phyloP scores from a whole-genome alignment of 2,329 filamentous ascomycete species.

The Claviceps monticola region DNA sequence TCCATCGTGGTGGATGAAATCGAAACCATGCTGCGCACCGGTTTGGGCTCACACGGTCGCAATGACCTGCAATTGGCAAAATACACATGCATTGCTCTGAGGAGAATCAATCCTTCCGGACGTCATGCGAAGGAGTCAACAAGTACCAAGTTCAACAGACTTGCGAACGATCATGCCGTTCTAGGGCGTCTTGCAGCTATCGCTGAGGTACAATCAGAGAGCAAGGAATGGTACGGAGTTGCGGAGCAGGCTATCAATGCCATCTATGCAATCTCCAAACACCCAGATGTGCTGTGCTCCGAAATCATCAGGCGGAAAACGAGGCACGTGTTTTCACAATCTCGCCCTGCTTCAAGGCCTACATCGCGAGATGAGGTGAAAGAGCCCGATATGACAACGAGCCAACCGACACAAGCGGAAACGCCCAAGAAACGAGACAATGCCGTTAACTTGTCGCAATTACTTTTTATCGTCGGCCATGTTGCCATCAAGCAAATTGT shows the following conservation, averaged over 20 bases:
- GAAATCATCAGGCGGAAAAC: conserved; percentile 83
- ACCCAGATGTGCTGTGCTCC: conserved; percentile 85
- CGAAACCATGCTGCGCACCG: conserved; percentile 84
- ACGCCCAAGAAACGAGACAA: conserved; percentile 46
- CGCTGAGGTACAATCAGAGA: conserved; percentile 72
- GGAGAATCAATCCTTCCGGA: conserved; percentile 75
- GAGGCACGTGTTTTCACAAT: conserved; percentile 56
- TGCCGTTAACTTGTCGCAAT: conserved; percentile 68
- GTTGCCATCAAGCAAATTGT: conserved; percentile 98
- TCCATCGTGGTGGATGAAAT: conserved; percentile 92
- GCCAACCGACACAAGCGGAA: conserved; percentile 6
- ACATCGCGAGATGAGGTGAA: conserved; percentile 26
- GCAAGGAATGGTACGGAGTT: conserved; percentile 91
- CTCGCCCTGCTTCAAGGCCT: conserved; percentile 28
- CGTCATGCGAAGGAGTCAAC: conserved; percentile 63
- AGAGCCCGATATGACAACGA: conserved; percentile 12
- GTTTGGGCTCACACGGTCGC: conserved; percentile 67
- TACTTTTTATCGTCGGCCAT: conserved; percentile 90
- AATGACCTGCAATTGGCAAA: conserved; percentile 80
- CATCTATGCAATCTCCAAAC: conserved; percentile 86
- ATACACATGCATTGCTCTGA: conserved; percentile 86
- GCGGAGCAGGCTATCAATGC: conserved; percentile 93
- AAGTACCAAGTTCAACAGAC: conserved; percentile 51
- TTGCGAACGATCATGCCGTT: conserved; percentile 87
- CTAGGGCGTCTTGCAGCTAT: conserved; percentile 69